A percentile compares a stretch with the other conserved stretches of the same genome.
Conservation (phyloP, 2,329 filamentous ascomycete species). For the Lecanosticta acicola region DNA sequence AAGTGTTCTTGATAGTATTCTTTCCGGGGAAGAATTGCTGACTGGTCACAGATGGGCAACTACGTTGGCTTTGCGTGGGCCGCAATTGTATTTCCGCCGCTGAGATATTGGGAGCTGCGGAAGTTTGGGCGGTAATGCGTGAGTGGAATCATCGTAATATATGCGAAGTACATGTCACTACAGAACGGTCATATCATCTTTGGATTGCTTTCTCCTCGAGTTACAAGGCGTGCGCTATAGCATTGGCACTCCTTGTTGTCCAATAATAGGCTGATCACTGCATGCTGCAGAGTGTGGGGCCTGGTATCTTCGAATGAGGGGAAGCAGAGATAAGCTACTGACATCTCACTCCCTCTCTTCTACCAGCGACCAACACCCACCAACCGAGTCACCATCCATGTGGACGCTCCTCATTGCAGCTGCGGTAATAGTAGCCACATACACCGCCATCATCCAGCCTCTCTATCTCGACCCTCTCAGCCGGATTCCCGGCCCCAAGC, state of each 20-base stretch:
- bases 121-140: slow-evolving; percentile 43
- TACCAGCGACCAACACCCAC: no score
- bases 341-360: no score
- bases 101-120: slow-evolving; percentile 49
- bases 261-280: no score
- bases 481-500: slow-evolving; percentile 7
- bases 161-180: not conserved
- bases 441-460: slow-evolving; percentile 12
- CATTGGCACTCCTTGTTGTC: no score
- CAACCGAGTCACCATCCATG: no score
- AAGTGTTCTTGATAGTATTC: slow-evolving; percentile 25
- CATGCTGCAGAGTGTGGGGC: no score
- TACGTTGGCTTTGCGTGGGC: slow-evolving; percentile 58
- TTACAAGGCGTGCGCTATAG: no score
- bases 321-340: no score
- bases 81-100: slow-evolving; percentile 50
- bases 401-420: not conserved
- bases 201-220: no score
- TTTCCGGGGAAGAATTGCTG: not conserved
- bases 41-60: slow-evolving; percentile 48
- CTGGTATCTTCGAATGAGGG: no score
- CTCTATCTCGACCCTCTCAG: slow-evolving; percentile 4
- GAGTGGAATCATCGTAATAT: not conserved
- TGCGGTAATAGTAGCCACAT: not conserved
- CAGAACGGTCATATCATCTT: not conserved